phyloP scores from a whole-genome alignment of 2,329 filamentous ascomycete genomes.

The Stagonosporopsis tanaceti region DNA sequence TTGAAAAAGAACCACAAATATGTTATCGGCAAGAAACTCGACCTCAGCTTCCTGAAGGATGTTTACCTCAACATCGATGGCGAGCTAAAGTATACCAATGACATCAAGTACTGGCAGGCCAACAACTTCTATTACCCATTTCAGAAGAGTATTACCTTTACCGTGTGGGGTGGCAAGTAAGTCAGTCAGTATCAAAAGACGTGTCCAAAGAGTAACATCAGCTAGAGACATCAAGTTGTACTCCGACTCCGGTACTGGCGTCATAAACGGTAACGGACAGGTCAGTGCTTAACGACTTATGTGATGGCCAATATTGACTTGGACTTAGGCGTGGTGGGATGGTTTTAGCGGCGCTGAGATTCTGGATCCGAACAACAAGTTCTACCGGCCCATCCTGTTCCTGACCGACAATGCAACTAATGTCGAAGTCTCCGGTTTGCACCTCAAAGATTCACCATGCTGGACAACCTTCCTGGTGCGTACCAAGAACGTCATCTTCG shows the following conservation, averaged over 20 bases:
- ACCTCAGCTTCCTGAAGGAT: constrained; percentile 65
- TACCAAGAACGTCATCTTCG: constrained; percentile 63
- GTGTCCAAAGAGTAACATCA: constrained; percentile 12
- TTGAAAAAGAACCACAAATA: constrained; percentile 63
- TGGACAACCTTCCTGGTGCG: constrained; percentile 71
- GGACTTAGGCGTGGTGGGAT: constrained; percentile 53
- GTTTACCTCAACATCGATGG: constrained; percentile 67
- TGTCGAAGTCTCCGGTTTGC: constrained; percentile 64
- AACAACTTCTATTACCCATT: constrained; percentile 62
- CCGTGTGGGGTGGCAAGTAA: constrained; percentile 67
- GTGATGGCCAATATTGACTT: too few species aligned
- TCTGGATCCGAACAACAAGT: constrained; percentile 62
- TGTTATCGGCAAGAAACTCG: constrained; percentile 66
- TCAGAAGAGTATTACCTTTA: constrained; percentile 67
- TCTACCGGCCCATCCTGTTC: constrained; percentile 67
- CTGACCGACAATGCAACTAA: constrained; percentile 68
- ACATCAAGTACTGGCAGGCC: constrained; percentile 58
- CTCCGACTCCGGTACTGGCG: constrained; percentile 54
- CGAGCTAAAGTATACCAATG: constrained; percentile 59
- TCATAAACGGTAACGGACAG: constrained; percentile 61
- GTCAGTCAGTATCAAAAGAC: not conserved
- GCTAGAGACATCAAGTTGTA: constrained; percentile 63
- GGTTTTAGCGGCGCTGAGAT: constrained; percentile 57
- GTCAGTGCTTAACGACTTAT: too few species aligned
- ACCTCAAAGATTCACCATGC: constrained; percentile 67